A percentile compares a stretch with the other conserved stretches of the same genome.
phyloP scores from a whole-genome alignment of 208 protist species.

The Crithidia sp. region DNA sequence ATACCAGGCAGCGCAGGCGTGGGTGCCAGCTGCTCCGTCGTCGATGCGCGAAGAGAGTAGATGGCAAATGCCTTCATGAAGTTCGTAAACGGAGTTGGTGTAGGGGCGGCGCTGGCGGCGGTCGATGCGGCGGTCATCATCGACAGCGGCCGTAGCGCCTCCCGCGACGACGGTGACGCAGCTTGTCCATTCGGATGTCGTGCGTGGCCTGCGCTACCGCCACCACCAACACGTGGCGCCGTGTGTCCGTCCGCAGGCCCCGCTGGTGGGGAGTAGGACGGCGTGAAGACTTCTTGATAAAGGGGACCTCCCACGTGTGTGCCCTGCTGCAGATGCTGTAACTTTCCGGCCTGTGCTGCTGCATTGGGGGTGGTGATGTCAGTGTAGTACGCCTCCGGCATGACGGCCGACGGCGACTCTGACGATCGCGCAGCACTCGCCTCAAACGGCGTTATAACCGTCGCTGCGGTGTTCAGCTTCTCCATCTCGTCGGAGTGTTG shows the following conservation, averaged over 20 bases:
- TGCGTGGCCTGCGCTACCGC: background rate
- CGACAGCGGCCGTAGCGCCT: constrained; percentile 3
- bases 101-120: background rate
- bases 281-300: constrained; percentile 13
- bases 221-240: background rate
- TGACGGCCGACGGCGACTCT: constrained; percentile 14
- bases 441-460: background rate
- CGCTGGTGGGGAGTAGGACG: constrained; percentile 21
- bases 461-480: constrained; percentile 2
- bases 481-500: constrained; percentile 3
- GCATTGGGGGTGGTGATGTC: background rate
- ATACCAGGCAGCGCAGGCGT: background rate
- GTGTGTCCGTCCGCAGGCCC: constrained; percentile 2
- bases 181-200: too few relatives aligned
- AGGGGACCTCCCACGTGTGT: background rate
- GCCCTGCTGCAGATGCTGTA: background rate
- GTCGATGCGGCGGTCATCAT: constrained; percentile 8
- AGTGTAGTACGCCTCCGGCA: constrained; percentile 19
- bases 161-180: background rate
- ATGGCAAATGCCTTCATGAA: constrained; percentile 55
- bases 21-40: too few relatives aligned
- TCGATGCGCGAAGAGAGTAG: constrained; percentile 1
- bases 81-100: constrained; percentile 31
- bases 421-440: constrained; percentile 7
- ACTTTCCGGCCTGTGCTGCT: background rate